phyloP scores from a whole-genome alignment of 768 basidiomycete genomes.

The Mrakia gelida region DNA sequence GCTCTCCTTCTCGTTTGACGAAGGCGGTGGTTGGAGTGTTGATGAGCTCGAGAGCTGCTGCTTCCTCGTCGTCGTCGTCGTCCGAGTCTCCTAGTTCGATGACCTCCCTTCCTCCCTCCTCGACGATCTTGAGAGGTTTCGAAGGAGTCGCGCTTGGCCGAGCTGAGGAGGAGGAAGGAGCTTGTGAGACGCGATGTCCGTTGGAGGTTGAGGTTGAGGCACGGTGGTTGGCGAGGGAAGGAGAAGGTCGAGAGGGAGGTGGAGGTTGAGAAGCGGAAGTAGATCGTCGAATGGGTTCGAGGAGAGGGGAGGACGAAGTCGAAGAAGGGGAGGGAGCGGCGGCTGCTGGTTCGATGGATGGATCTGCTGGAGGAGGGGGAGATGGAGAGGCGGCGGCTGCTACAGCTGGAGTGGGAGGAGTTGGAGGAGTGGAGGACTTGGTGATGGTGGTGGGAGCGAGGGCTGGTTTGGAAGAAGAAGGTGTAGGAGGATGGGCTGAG shows the following conservation, averaged over 20 bases:
- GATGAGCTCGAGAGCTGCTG: background rate
- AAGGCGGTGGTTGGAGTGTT: too few relatives aligned
- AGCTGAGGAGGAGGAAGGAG: background rate
- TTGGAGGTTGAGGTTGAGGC: background rate
- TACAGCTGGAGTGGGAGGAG: background rate
- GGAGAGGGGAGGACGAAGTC: background rate
- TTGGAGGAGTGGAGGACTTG: background rate
- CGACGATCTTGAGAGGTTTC: conserved; percentile 15
- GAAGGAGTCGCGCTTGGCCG: background rate
- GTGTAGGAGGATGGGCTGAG: background rate
- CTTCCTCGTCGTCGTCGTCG: conserved; percentile 21
- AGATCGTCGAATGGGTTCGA: background rate
- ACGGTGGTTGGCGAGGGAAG: background rate
- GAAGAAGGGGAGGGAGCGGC: background rate
- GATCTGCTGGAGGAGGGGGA: background rate
- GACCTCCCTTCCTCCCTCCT: conserved; percentile 22
- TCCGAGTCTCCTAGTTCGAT: conserved; percentile 30
- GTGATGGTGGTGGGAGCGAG: too few relatives aligned
- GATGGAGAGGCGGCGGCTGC: background rate
- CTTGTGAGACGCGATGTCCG: background rate
- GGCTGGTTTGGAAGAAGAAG: too few relatives aligned
- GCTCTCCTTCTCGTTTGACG: background rate
- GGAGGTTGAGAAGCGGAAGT: background rate
- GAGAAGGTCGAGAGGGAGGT: background rate
- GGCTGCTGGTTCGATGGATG: background rate